Percentiles rank a stretch among this genome's conserved stretches.
Evolutionary conservation across 1,139 yeast species (phyloP).

Genomic region (Hemisphaericaspora subhashii): DNA sequence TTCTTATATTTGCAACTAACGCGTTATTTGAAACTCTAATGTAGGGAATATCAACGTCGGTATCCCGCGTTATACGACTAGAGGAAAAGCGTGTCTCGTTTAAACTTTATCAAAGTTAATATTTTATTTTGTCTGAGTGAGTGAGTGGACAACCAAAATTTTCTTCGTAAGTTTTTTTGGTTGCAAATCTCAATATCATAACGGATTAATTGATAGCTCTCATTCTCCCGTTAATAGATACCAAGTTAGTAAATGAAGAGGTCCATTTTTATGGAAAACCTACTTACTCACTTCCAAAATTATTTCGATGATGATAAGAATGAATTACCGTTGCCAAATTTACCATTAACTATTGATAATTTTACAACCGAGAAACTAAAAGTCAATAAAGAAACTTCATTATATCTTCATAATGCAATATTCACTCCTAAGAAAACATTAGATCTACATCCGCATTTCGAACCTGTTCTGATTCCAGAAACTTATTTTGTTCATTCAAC

Average conservation of each 20-base stretch:
- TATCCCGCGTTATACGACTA: too few species aligned
- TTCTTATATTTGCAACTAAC: too few species aligned
- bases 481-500: slow-evolving; percentile 4
- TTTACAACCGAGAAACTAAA: slow-evolving; percentile 6
- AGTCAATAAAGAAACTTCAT: slow-evolving; percentile 3
- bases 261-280: neutral
- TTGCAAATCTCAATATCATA: too few species aligned
- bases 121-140: too few species aligned
- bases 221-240: neutral
- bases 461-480: neutral
- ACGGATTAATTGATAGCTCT: too few species aligned
- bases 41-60: too few species aligned
- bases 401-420: slow-evolving; percentile 2
- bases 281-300: neutral
- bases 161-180: too few species aligned
- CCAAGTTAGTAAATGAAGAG: neutral
- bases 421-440: neutral
- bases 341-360: neutral
- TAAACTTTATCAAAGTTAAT: too few species aligned
- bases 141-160: too few species aligned
- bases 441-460: neutral
- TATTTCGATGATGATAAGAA: neutral
- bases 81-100: too few species aligned
- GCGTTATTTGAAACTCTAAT: too few species aligned
- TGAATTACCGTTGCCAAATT: neutral